A percentile compares a stretch with the other conserved stretches of the same genome.
These are phyloP conservation scores for Diplotaxis tenuifolia DNA, from an alignment of 345 rosid species.

Conservation along the genomic window DNA sequence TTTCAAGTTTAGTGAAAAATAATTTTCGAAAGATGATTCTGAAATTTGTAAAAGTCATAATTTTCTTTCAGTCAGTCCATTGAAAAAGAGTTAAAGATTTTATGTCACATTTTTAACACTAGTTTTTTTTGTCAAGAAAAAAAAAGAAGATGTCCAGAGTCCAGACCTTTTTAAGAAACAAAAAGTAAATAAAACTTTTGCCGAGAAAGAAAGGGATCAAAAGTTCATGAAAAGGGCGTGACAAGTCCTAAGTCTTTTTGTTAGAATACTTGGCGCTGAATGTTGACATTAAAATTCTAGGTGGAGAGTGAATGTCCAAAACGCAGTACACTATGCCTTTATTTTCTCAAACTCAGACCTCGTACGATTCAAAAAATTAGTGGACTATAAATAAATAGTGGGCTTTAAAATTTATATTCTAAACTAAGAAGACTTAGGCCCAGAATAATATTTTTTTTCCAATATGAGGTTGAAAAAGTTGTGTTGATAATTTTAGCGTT, in stretches of 20 bases:
- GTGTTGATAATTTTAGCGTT: slow-evolving; percentile 23
- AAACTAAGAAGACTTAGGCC: neutral
- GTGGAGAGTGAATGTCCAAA: neutral
- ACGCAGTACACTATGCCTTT: neutral
- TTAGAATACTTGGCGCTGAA: slow-evolving; percentile 7
- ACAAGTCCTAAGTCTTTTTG: neutral
- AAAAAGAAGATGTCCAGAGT: neutral
- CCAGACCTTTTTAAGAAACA: neutral
- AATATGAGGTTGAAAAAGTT: slow-evolving; percentile 5
- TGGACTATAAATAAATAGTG: neutral
- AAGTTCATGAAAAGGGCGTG: slow-evolving; percentile 29
- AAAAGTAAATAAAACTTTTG: neutral
- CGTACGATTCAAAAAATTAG: neutral
- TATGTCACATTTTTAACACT: neutral
- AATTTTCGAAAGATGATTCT: neutral
- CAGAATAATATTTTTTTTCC: neutral
- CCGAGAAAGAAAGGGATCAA: neutral
- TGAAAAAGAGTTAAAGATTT: neutral
- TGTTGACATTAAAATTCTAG: slow-evolving; percentile 15
- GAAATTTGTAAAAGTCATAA: neutral
- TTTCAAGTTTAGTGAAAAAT: too few species aligned
- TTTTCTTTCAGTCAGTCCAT: neutral
- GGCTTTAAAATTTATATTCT: neutral
- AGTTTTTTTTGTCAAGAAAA: too few species aligned
- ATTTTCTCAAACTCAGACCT: neutral